Evolutionary conservation across 371 early-diverging fungal genomes (phyloP).

Genomic region (Syncephalis plumigaleata): DNA sequence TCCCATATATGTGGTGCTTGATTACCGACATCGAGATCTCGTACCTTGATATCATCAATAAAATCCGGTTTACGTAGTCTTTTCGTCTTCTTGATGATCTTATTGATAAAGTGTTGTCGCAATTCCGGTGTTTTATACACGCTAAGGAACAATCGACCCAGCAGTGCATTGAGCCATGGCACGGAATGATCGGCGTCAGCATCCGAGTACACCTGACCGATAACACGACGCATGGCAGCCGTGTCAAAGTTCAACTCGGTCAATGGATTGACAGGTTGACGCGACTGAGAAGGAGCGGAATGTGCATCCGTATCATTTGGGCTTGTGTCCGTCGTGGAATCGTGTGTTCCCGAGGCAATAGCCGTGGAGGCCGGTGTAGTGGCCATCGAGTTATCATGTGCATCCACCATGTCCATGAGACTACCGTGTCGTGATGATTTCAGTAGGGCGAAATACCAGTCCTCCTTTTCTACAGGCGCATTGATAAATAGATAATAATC

Average conservation of each 20-base stretch:
- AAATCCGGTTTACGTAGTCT: slow-evolving; percentile 55
- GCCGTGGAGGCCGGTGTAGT: no score
- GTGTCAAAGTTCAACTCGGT: slow-evolving; percentile 26
- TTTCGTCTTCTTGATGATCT: slow-evolving; percentile 39
- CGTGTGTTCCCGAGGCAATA: no score
- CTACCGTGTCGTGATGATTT: slow-evolving; percentile 10
- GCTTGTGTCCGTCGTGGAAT: no score
- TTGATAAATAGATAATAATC: slow-evolving; percentile 33
- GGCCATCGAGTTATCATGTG: no score
- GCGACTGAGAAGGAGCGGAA: no score
- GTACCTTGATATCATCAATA: slow-evolving; percentile 64
- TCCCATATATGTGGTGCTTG: slow-evolving; percentile 62
- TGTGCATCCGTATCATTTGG: no score
- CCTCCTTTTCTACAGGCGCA: slow-evolving; percentile 65
- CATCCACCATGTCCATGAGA: no score
- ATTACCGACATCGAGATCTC: slow-evolving; percentile 61
- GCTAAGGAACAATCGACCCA: slow-evolving; percentile 61
- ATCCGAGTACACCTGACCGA: slow-evolving; percentile 33
- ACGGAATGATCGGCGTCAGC: slow-evolving; percentile 36
- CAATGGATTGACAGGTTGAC: slow-evolving; percentile 10
- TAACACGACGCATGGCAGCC: slow-evolving; percentile 29
- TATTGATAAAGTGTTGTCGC: slow-evolving; percentile 36
- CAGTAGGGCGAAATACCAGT: slow-evolving; percentile 45
- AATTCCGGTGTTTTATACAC: slow-evolving; percentile 45
- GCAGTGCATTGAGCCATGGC: slow-evolving; percentile 79